Evolutionary conservation across 805 yeast genomes (phyloP), one percentile per base, ranked within the genome.

Genomic region (Yamadazyma tumulicola): DNA sequence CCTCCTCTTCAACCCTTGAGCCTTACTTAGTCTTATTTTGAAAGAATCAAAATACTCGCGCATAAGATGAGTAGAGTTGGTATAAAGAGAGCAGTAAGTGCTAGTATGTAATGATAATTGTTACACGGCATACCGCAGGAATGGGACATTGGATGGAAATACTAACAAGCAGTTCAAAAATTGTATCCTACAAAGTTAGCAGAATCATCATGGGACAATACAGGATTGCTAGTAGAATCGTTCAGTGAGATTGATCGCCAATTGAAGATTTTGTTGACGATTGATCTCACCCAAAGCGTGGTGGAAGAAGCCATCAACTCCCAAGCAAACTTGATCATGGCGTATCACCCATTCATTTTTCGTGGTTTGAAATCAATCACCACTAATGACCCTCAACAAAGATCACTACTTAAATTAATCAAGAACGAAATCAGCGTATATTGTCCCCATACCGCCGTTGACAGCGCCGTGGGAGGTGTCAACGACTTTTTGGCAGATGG

Each of bases 371-470:
- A 89, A 56, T 62, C 77, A 9, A 73, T 93, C 38, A 72, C 79
- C 3, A 51, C 58, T 2, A 33, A 48, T 2, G 83, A 87, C 48
- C 81, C 96, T 0, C 97, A 93, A 55, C 97, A 93, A 52, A 61
- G 61, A 15, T 84, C 95, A 5, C 65, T 91, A 35, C 56, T 91
- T 25, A 72, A 74, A 35, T 69, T 93, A 48, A 80, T 87, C 34
- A 80, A 79, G 45, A 72, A 79, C 39, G 84, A 85, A n/a, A 75
- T 93, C 37, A 76, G 88, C 31, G 98, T 93, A 1, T 93, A 93
- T 56, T 82, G 82, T 36, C 98, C 99, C 17, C 99, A 93, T 54
- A 91, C 98, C 1, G 88, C 97, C 0, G 84, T 93, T 3, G 98
- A 93, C 59, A 91, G 97, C 16, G 93, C 93, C 7, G 58, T 60